Evolutionary conservation across 1,284 basidiomycete genomes (phyloP).

Genomic region (Apiotrichum mycotoxinovorans): DNA sequence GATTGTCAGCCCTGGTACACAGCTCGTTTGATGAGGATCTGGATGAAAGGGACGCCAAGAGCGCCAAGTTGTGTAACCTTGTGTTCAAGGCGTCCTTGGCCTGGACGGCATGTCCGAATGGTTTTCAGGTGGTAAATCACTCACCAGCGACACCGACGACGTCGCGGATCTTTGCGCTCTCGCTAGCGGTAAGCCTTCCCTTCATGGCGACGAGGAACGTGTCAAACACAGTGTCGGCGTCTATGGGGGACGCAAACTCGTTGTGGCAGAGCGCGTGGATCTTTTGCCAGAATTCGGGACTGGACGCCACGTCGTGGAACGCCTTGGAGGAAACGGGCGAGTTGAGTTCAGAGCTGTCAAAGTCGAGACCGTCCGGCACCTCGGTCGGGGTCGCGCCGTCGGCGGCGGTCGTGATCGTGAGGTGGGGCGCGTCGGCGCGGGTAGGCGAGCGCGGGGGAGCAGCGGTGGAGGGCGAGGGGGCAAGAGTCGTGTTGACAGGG

Average conservation of each 20-base stretch:
- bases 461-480: conserved; percentile 3
- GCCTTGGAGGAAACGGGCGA: conserved; percentile 37
- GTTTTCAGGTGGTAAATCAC: neutral
- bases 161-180: conserved; percentile 51
- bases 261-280: conserved; percentile 65
- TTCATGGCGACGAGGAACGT: conserved; percentile 47
- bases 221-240: conserved; percentile 53
- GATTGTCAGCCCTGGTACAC: conserved; percentile 3
- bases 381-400: conserved; percentile 45
- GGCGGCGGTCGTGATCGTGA: conserved; percentile 49
- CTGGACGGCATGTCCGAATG: neutral
- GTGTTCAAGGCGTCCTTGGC: too few species aligned
- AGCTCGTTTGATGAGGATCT: neutral
- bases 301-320: conserved; percentile 66
- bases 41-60: neutral
- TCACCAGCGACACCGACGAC: conserved; percentile 42
- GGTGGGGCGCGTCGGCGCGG: conserved; percentile 32
- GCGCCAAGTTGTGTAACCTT: too few species aligned
- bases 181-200: conserved; percentile 43
- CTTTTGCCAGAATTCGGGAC: conserved; percentile 71
- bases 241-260: conserved; percentile 62
- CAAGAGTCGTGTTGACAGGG: conserved; percentile 8
- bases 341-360: conserved; percentile 1
- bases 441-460: conserved; percentile 4
- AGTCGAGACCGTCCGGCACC: conserved; percentile 2